Evolutionary conservation across 2,329 filamentous ascomycete genomes (phyloP), one percentile per base, ranked within the genome.

Genomic region (Xenoacremonium recifei): DNA sequence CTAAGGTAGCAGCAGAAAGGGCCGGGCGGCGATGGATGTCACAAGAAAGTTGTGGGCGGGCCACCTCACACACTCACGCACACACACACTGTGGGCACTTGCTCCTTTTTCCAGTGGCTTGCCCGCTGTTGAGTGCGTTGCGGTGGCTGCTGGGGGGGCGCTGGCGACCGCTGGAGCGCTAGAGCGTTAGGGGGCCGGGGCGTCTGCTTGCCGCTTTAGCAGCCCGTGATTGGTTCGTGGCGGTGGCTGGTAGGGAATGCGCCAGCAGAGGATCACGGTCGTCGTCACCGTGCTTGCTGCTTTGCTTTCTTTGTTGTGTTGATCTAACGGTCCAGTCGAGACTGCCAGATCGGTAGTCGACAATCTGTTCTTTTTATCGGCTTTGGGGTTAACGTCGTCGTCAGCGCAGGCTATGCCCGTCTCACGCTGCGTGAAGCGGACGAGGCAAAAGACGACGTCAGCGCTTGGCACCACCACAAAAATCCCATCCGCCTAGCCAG

Each of bases 161-260:
- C 44, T 29, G 42, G 53, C 55, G 51, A 57, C 55, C 53, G 53
- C 55, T 60, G 53, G 52, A 53, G 54, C 55, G 45, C 44, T 49
- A 50, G 38, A 42, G 51, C 44, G 47, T 37, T 46, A 50, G 47
- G 39, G 47, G 45, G 49, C 50, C 43, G 35, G 53, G 50, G 47
- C 49, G 50, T 44, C 47, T 45, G 51, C 52, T 57, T 48, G 60
- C 59, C 54, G 60, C 61, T 62, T 57, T 60, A 52, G 60, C 43
- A n/a, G n/a, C n/a, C n/a, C n/a, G n/a, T 63, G 61, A 64, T 66
- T 66, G 62, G 63, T 45, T 64, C 47, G 56, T 54, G 57, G 47
- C 49, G 57, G 57, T 58, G 56, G 60, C 53, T 60, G 59, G 61
- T 48, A 37, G 27, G 20, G 37, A 40, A 48, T 35, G n/a, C n/a